Base-by-base conservation (phyloP, 2,329 filamentous ascomycete genomes). In the Neoarthrinium moseri region DNA sequence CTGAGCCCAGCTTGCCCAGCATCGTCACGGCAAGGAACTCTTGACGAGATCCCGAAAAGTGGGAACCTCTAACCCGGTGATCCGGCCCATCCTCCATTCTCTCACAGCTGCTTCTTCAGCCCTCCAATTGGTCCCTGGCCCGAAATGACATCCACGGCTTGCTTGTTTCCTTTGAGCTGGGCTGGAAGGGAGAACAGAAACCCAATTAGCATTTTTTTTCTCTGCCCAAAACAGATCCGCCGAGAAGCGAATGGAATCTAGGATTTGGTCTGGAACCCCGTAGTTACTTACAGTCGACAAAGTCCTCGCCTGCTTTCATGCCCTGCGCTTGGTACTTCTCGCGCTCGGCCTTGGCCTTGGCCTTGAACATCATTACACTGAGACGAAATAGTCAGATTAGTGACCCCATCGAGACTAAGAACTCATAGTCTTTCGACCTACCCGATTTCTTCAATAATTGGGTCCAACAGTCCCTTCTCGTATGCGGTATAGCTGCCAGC, bases 261-360 rank as follows among this genome's bases (percentile, higher is more conserved):
- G 21, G 21, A 30, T 8, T 33, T 23, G 17, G 15, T n/a, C n/a
- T n/a, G n/a, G n/a, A n/a, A n/a, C n/a, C n/a, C n/a, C n/a, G n/a
- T n/a, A n/a, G n/a, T n/a, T 13, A 55, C 59, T 56, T 46, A 68
- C 66, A 58, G 45, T 60, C 61, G 4, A 64, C 37, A 48, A 69
- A 70, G 51, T 69, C 67, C 47, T 68, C 39, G 39, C 39, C 38
- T 15, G 38, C 38, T 26, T 41, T 29, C 13, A 41, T 50, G 1
- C 68, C 68, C 51, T 69, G 51, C 7, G 65, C 63, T 50, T 69
- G 55, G 51, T 68, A 52, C 45, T 65, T 65, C 53, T 70, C 67
- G 32, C 62, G 59, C 52, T 71, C 67, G 6, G 66, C 66, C 52
- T 67, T 60, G 0, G 65, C 68, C 55, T 71, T 65, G 24, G 66